Evolutionary conservation across 768 basidiomycete genomes (phyloP).

Genomic region (Arthromyces matolae): DNA sequence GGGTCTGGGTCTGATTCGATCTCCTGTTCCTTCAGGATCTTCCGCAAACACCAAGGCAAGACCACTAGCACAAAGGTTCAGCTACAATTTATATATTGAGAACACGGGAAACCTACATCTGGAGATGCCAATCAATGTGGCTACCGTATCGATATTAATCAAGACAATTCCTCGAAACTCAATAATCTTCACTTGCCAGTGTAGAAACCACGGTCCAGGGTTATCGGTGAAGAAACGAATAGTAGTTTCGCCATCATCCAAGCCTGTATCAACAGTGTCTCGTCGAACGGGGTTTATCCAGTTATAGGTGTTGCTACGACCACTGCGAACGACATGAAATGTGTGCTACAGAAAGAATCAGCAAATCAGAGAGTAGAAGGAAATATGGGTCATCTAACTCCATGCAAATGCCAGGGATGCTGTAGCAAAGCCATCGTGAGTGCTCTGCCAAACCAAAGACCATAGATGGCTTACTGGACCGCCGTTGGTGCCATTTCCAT

Average conservation of each 20-base stretch:
- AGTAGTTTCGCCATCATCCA: background rate
- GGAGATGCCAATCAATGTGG: background rate
- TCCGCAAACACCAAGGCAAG: background rate
- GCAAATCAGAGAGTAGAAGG: background rate
- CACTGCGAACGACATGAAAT: background rate
- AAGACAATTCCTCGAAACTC: background rate
- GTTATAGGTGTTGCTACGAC: background rate
- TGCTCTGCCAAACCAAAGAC: background rate
- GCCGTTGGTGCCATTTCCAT: background rate
- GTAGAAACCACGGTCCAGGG: slow-evolving; percentile 3
- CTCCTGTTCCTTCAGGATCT: background rate
- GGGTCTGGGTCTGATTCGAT: background rate
- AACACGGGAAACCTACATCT: background rate
- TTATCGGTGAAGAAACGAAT: slow-evolving; percentile 7
- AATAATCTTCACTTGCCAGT: background rate
- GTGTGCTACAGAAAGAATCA: background rate
- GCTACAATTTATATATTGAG: background rate
- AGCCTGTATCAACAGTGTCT: background rate
- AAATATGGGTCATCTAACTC: background rate
- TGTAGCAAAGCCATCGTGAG: background rate
- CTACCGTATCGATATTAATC: background rate
- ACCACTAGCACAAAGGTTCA: background rate
- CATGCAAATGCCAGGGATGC: background rate
- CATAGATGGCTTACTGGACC: background rate
- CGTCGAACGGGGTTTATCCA: background rate